Conservation (phyloP, 352 stramenopile genomes). For the Pythium sukuiense region DNA sequence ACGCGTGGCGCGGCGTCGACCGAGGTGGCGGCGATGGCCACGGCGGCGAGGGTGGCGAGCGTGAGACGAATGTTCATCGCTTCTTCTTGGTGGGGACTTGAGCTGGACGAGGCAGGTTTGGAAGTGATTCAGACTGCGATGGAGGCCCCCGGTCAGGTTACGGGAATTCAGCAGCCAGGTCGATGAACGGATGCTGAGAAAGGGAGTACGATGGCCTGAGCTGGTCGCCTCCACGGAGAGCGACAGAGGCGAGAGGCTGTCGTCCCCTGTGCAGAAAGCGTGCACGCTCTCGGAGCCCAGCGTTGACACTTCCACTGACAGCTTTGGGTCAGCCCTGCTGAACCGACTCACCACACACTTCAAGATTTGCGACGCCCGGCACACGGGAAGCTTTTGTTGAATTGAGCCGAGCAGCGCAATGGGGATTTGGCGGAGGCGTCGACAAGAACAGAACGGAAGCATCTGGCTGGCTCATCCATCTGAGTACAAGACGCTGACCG, state of each 20-base stretch:
- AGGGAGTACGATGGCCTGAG: neutral
- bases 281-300: neutral
- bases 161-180: no score
- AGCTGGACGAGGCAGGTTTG: neutral
- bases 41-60: neutral
- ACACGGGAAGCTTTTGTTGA: neutral
- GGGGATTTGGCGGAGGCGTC: no score
- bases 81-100: neutral
- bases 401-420: neutral
- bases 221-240: neutral
- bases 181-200: neutral
- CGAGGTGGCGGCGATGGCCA: neutral
- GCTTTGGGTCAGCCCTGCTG: no score
- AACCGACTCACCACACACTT: neutral
- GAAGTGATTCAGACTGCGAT: neutral
- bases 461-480: neutral
- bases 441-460: neutral
- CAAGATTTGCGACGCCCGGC: neutral
- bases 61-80: conserved; percentile 1
- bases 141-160: no score
- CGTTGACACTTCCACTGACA: neutral
- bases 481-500: neutral
- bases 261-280: neutral
- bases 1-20: neutral
- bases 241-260: neutral